Conservation (phyloP, 1,139 yeast species). For the Nakaseomyces nivariensis region DNA sequence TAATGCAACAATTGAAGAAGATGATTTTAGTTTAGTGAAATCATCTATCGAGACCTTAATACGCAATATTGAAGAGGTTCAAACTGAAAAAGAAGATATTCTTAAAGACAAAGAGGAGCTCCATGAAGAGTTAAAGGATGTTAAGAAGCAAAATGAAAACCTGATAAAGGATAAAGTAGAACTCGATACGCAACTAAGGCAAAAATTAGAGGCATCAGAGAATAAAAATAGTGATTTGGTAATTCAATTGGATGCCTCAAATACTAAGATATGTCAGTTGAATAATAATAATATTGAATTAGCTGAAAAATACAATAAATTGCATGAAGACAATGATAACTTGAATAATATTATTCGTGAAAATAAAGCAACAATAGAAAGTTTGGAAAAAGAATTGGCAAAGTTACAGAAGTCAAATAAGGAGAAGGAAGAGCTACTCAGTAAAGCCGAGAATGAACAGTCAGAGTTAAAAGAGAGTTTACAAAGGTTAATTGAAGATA, state of each 20-base stretch:
- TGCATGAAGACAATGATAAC: not conserved
- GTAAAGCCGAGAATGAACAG: not conserved
- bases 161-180: not conserved
- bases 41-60: not conserved
- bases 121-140: not conserved
- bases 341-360: not conserved
- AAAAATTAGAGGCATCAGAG: not conserved
- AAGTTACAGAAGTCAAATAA: not conserved
- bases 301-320: not conserved
- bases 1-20: no score
- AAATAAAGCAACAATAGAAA: not conserved
- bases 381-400: not conserved
- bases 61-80: not conserved
- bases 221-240: not conserved
- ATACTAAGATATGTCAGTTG: not conserved
- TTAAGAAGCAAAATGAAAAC: not conserved
- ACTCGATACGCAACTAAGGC: not conserved
- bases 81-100: not conserved
- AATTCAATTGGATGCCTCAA: not conserved
- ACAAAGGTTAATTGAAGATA: not conserved
- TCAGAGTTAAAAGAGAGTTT: not conserved
- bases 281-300: not conserved
- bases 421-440: not conserved
- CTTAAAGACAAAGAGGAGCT: not conserved
- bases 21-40: not conserved